A percentile compares a stretch with the other conserved stretches of the same genome.
phyloP scores from a whole-genome alignment of 2,329 filamentous ascomycete species.

The Aspergillus sp. region DNA sequence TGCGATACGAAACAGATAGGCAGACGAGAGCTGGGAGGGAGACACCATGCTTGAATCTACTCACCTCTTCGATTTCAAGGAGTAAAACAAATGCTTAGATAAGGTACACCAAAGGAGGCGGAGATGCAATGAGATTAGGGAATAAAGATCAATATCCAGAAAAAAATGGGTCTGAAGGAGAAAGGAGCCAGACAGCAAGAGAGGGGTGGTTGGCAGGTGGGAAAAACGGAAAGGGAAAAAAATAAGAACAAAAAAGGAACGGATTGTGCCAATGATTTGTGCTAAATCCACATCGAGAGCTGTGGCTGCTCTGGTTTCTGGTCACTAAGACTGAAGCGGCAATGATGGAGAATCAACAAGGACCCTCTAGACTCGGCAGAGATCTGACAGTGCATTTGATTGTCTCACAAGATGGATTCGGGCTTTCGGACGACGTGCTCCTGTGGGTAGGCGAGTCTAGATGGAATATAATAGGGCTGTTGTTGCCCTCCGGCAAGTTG shows the following conservation, averaged over 20 bases:
- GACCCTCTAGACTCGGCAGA: background rate
- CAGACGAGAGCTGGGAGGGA: background rate
- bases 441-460: background rate
- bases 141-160: background rate
- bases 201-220: background rate
- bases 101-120: too few relatives aligned
- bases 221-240: constrained; percentile 1
- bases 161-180: background rate
- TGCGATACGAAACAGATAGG: background rate
- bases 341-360: background rate
- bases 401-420: background rate
- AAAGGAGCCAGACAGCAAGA: background rate
- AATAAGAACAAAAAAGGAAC: background rate
- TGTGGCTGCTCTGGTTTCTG: background rate
- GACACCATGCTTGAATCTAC: background rate
- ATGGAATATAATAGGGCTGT: background rate
- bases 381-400: background rate
- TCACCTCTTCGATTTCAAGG: background rate
- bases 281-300: background rate
- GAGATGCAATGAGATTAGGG: background rate
- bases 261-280: background rate
- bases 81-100: background rate
- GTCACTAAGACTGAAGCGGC: constrained; percentile 3
- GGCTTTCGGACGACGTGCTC: background rate
- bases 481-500: background rate